Evolutionary conservation across 2,329 filamentous ascomycete species (phyloP).

Genomic region (Paraphoma chrysanthemicola): DNA sequence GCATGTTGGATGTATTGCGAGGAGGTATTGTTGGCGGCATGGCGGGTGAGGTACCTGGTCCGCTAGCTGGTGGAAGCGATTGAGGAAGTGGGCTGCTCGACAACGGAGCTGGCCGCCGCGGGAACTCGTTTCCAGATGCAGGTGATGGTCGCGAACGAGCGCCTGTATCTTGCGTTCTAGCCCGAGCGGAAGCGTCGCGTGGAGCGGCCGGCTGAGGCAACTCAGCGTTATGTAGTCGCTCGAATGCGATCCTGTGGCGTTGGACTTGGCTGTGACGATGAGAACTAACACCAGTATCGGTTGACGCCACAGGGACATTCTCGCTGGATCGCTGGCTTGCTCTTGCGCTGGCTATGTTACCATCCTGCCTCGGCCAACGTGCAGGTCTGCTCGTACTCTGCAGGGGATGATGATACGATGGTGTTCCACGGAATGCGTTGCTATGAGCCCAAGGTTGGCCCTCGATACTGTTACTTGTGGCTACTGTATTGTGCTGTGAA

Average conservation of each 20-base stretch:
- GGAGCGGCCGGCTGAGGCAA: constrained; percentile 14
- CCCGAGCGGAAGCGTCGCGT: constrained; percentile 18
- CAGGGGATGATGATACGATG: not conserved
- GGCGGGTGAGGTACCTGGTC: not conserved
- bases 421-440: not conserved
- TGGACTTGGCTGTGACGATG: constrained; percentile 16
- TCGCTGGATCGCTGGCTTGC: constrained; percentile 30
- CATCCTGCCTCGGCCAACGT: no score
- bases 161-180: constrained; percentile 3
- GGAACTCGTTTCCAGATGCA: not conserved
- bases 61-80: not conserved
- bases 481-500: not conserved
- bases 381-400: no score
- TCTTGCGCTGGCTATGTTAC: not conserved
- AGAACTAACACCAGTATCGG: not conserved
- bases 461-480: no score
- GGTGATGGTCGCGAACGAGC: not conserved
- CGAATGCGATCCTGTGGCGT: constrained; percentile 21
- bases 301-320: constrained; percentile 18
- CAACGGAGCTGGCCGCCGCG: not conserved
- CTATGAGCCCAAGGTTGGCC: no score
- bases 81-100: constrained; percentile 10
- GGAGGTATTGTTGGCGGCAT: constrained; percentile 9
- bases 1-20: constrained; percentile 7
- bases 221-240: constrained; percentile 16